A percentile compares a stretch with the other conserved stretches of the same genome.
These are phyloP conservation scores for Excoecaria agallocha DNA, from an alignment of 345 rosid species.

Conservation along the genomic window DNA sequence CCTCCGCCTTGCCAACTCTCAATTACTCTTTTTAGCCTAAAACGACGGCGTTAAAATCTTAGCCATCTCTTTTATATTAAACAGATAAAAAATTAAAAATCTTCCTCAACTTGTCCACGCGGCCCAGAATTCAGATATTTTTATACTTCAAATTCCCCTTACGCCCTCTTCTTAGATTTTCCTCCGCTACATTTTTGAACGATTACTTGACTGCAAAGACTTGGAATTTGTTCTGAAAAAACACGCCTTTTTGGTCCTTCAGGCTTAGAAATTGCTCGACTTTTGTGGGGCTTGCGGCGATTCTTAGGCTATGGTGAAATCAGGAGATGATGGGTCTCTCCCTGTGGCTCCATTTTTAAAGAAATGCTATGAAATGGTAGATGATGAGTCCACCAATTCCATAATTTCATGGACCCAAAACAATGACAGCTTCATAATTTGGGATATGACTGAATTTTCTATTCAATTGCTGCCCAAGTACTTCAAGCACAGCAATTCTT, in stretches of 20 bases:
- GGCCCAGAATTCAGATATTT: not conserved
- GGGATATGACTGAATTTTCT: conserved; percentile 58
- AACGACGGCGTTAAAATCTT: not conserved
- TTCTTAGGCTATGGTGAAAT: conserved; percentile 46
- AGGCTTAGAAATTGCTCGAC: not conserved
- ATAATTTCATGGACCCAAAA: conserved; percentile 61
- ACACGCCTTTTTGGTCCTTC: not conserved
- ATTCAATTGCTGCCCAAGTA: conserved; percentile 63
- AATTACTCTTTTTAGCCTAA: too few relatives aligned
- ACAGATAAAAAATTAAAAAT: too few relatives aligned
- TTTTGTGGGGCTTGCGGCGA: not conserved
- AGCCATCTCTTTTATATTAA: too few relatives aligned
- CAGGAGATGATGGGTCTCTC: conserved; percentile 39
- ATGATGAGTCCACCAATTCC: conserved; percentile 56
- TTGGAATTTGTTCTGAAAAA: not conserved
- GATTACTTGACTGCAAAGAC: not conserved
- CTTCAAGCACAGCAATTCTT: conserved; percentile 78
- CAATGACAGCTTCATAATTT: conserved; percentile 56
- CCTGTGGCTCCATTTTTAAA: conserved; percentile 69
- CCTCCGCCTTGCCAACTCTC: too few relatives aligned
- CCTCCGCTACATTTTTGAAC: not conserved
- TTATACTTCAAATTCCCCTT: not conserved
- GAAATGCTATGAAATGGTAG: conserved; percentile 90
- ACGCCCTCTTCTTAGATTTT: conserved; percentile 2
- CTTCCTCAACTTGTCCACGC: not conserved